Base-by-base conservation (phyloP, 345 rosid genomes). In the Brassica juncea region DNA sequence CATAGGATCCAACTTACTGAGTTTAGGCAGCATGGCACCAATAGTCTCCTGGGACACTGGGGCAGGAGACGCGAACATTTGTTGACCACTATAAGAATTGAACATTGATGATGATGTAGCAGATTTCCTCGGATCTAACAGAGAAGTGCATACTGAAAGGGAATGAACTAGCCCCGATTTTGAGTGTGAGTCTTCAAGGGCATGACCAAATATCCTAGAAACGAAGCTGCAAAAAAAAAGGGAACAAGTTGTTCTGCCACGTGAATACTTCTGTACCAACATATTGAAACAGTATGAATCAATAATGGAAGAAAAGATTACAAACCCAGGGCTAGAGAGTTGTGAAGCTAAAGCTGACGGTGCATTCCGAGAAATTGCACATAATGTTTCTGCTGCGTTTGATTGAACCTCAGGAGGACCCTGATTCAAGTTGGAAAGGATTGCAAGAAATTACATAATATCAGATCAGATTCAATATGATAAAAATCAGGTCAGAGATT, bases 1-100 rank as follows among this genome's bases (percentile, higher is more conserved):
- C 72, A 70, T 31, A 80, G 32, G 73, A 71, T 55, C 73, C 30
- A 64, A 84, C 97, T 86, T 81, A 96, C 99, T 87, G 77, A 93
- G 97, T 83, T 86, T 92, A 71, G 99, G 99, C 73, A 96, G 87
- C 99, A 96, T 93, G 62, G 99, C 99, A 82, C 68, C 72, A 34
- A 93, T 83, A 32, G 99, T 96, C 88, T 96, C 97, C 54, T 86
- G 86, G 86, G 89, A 86, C 74, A 96, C 91, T 74, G 90, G 88
- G 75, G 86, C 80, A 61, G 95, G 90, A 83, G 91, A 77, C 83
- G 87, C 97, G 10, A 85, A 90, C 86, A 89, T 89, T 78, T 92
- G 92, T 77, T 92, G 98, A 76, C 89, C 84, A 55, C 93, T 89
- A 76, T 85, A 93, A 75, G 96, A 88, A 75, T 86, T 89, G 89